phyloP scores from a whole-genome alignment of 2,329 filamentous ascomycete species.

The Cadophora sp. region DNA sequence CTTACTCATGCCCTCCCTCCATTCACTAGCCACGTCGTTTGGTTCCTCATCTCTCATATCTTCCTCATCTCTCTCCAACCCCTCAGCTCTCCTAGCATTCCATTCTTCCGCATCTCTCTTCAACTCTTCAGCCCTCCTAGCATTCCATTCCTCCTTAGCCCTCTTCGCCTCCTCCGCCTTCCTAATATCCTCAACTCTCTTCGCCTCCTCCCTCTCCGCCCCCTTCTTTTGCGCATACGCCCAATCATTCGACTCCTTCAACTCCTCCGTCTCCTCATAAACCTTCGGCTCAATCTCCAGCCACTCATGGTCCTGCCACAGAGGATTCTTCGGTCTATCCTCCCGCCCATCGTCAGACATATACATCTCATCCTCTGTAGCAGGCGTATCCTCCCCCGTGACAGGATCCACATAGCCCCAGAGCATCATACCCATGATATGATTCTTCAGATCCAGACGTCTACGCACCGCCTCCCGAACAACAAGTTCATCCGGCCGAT shows the following conservation, averaged over 20 bases:
- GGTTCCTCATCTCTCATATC: not conserved
- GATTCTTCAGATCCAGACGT: constrained; percentile 58
- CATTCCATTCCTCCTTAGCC: not conserved
- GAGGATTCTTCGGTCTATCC: constrained; percentile 15
- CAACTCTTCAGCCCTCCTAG: not conserved
- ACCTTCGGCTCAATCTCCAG: constrained; percentile 6
- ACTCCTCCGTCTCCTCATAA: constrained; percentile 17
- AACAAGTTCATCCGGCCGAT: constrained; percentile 65
- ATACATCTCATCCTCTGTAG: constrained; percentile 58
- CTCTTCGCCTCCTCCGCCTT: not conserved
- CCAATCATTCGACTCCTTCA: constrained; percentile 19
- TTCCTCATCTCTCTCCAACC: not conserved
- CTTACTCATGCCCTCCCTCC: not conserved
- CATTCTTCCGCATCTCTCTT: not conserved
- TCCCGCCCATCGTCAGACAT: constrained; percentile 54
- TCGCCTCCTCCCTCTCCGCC: not conserved
- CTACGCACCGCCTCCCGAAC: constrained; percentile 61
- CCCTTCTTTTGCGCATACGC: constrained; percentile 6
- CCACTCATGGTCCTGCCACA: constrained; percentile 14
- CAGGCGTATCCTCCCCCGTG: constrained; percentile 58
- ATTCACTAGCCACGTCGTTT: not conserved
- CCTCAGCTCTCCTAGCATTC: not conserved
- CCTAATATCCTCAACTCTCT: not conserved
- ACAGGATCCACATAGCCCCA: constrained; percentile 67
- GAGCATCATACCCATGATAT: constrained; percentile 63